Percentiles rank a stretch among this genome's conserved stretches.
These are phyloP conservation scores for Colletotrichum australisinense DNA, from an alignment of 2,329 filamentous ascomycete species.

Conservation along the genomic window DNA sequence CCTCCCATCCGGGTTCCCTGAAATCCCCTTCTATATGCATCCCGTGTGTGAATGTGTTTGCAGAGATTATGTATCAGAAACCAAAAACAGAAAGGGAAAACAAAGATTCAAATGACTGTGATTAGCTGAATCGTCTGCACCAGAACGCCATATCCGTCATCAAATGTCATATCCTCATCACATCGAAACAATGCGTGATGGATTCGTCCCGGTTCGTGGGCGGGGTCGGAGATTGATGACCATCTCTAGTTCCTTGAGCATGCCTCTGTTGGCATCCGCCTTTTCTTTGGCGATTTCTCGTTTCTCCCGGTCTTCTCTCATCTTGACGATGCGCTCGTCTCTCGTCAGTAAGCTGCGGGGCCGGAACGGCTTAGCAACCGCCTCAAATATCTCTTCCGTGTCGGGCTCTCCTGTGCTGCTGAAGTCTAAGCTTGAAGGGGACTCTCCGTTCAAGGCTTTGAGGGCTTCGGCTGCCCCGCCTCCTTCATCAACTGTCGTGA, in stretches of 20 bases:
- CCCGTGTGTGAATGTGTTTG: slow-evolving; percentile 9
- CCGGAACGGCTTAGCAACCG: slow-evolving; percentile 76
- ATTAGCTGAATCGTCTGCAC: slow-evolving; percentile 22
- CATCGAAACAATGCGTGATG: slow-evolving; percentile 56
- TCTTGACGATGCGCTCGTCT: slow-evolving; percentile 88
- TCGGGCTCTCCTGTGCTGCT: slow-evolving; percentile 70
- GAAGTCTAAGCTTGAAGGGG: slow-evolving; percentile 60
- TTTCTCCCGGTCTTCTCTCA: slow-evolving; percentile 85
- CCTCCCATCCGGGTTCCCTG: not conserved
- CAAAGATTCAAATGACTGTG: slow-evolving; percentile 30
- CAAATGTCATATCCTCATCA: slow-evolving; percentile 44
- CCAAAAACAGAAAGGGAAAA: slow-evolving; percentile 11
- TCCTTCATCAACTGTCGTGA: slow-evolving; percentile 70
- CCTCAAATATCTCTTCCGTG: slow-evolving; percentile 88
- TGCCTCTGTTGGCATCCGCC: slow-evolving; percentile 84
- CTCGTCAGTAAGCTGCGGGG: slow-evolving; percentile 79
- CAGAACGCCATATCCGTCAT: slow-evolving; percentile 32
- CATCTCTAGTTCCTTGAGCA: slow-evolving; percentile 93
- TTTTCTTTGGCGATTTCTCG: slow-evolving; percentile 79
- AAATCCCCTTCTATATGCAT: slow-evolving; percentile 28
- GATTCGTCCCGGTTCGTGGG: slow-evolving; percentile 49
- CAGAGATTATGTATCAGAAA: slow-evolving; percentile 15
- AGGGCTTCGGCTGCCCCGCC: slow-evolving; percentile 50
- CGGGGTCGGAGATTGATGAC: slow-evolving; percentile 74
- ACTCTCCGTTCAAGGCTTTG: slow-evolving; percentile 82